Base-by-base conservation (phyloP, 1,284 basidiomycete species). In the Testicularia cyperi region DNA sequence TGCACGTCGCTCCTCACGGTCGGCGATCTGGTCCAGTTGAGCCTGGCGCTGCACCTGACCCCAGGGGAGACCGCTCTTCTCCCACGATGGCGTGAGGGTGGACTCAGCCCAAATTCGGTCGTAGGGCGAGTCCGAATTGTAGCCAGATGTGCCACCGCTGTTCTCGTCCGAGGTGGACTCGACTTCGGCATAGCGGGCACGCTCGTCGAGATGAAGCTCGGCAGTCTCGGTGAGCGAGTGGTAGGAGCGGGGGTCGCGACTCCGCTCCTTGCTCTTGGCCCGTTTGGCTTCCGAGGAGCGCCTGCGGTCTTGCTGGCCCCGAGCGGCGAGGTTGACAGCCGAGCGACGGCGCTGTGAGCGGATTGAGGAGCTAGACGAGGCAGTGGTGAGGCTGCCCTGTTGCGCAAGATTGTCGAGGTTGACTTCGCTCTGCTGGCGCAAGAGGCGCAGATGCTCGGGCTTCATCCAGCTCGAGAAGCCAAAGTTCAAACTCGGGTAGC, bases 381-480 rank as follows among this genome's bases (percentile, higher is more conserved):
- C 34, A 4, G 44, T 24, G 10, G 44, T 28, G 9, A 38, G n/a
- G 3, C 33, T 26, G 29, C 42, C 45, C 6, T 53, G 51, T 22
- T 61, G 55, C 2, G 47, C 54, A 19, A 65, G 37, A 19, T 57
- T 58, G 29, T 71, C 55, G 6, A 72, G 55, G 20, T 70, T 72
- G 26, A 70, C 65, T 40, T 72, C 67, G 44, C 65, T 68, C 53
- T 72, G 70, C 42, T 63, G 88, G 78, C 88, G 83, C 10, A 97
- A 80, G 10, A 94, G 87, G 5, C 84, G 84, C 36, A 97, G 80
- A 76, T 95, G 86, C 16, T 83, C 83, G 1, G 87, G 86, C 35
- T 91, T 86, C 92, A 97, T 96, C 94, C 94, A 98, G 19, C 90
- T 73, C 6, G 62, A 67, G 75, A 92, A 97, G 76, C 95, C 94